These are phyloP conservation scores for Aspergillus alliaceus DNA, from an alignment of 2,329 filamentous ascomycete genomes.

Conservation along the genomic window DNA sequence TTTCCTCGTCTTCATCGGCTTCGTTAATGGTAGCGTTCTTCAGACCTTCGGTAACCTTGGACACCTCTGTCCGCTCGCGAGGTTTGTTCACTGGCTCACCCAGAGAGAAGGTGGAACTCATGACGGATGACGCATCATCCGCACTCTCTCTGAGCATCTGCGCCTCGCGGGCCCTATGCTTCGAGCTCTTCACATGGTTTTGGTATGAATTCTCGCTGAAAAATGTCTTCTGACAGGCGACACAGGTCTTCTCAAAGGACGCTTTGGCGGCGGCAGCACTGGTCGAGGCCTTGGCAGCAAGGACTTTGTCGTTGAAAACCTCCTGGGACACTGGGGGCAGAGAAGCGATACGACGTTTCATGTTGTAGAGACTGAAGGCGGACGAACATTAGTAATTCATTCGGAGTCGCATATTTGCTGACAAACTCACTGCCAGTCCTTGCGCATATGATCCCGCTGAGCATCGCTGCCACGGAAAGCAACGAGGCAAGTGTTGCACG, in stretches of 20 bases:
- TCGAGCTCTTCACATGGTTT: constrained; percentile 88
- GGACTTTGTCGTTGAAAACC: constrained; percentile 91
- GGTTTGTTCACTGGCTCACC: constrained; percentile 67
- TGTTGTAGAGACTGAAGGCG: constrained; percentile 75
- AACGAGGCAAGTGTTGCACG: constrained; percentile 97
- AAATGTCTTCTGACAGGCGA: constrained; percentile 84
- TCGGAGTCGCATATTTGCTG: not conserved
- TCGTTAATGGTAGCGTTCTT: constrained; percentile 63
- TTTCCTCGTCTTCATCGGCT: constrained; percentile 52
- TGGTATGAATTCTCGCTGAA: constrained; percentile 95
- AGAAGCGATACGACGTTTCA: constrained; percentile 89
- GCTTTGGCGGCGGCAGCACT: constrained; percentile 84
- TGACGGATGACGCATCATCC: constrained; percentile 76
- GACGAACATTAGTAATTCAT: constrained; percentile 6
- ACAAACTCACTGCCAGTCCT: constrained; percentile 87
- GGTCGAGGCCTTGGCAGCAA: constrained; percentile 82
- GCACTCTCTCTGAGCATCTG: constrained; percentile 46
- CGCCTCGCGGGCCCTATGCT: constrained; percentile 73
- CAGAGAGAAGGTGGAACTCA: constrained; percentile 88
- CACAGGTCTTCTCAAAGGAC: constrained; percentile 80
- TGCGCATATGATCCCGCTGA: constrained; percentile 95
- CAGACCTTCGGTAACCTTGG: constrained; percentile 73
- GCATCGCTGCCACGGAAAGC: constrained; percentile 92
- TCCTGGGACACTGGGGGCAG: constrained; percentile 89
- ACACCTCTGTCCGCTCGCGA: constrained; percentile 70